Percentiles rank a stretch among this genome's conserved stretches.
These are phyloP conservation scores for Geopyxis carbonaria DNA, from an alignment of 495 filamentous ascomycete genomes.

Conservation along the genomic window DNA sequence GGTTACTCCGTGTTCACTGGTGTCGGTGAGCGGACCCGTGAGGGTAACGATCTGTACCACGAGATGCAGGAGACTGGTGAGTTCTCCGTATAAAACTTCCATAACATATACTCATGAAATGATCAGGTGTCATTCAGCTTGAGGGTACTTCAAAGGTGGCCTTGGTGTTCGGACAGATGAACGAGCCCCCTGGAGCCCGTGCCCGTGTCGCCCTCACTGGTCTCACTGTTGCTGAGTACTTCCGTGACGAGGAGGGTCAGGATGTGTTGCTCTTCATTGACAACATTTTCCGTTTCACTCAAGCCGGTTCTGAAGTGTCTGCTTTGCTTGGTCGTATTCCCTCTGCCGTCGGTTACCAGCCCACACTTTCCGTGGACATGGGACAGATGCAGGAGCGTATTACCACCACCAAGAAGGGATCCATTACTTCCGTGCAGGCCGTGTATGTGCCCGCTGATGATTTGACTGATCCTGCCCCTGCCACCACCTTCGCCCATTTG, in stretches of 20 bases:
- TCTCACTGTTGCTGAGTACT: constrained; percentile 83
- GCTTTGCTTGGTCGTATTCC: constrained; percentile 98
- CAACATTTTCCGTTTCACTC: constrained; percentile 99
- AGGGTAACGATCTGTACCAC: constrained; percentile 99
- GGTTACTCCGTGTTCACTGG: constrained; percentile 99
- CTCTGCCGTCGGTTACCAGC: constrained; percentile 99
- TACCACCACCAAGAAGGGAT: constrained; percentile 97
- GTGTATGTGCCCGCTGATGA: constrained; percentile 99
- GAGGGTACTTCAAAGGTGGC: constrained; percentile 99
- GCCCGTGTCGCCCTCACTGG: constrained; percentile 98
- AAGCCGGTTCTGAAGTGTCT: constrained; percentile 99
- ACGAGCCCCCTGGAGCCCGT: constrained; percentile 98
- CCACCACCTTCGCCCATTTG: constrained; percentile 99
- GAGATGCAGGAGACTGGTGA: constrained; percentile 96
- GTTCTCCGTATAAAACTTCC: constrained; percentile 2
- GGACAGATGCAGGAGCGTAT: constrained; percentile 99
- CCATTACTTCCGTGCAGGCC: constrained; percentile 98
- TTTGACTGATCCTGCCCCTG: constrained; percentile 98
- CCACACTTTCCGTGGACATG: constrained; percentile 99
- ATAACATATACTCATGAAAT: constrained; percentile 2
- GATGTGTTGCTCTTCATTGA: constrained; percentile 61
- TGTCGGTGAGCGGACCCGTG: constrained; percentile 99
- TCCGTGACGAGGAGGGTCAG: constrained; percentile 95
- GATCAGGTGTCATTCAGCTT: constrained; percentile 74
- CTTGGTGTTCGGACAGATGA: constrained; percentile 99